phyloP scores from a whole-genome alignment of 2,329 filamentous ascomycete species.

The Trichoderma simmonsii region DNA sequence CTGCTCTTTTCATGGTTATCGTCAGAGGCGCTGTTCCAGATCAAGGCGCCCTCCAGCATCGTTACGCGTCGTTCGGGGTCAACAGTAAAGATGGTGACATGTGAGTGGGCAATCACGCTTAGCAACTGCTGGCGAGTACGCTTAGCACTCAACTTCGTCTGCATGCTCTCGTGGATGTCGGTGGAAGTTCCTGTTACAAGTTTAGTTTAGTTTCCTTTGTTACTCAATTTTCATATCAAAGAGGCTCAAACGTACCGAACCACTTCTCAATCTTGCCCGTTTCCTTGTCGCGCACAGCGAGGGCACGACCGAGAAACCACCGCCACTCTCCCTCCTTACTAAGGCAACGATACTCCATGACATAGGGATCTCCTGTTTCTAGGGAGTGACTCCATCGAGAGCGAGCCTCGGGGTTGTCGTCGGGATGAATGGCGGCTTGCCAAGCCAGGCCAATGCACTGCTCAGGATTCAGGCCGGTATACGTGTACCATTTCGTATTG shows the following conservation, averaged over 20 bases:
- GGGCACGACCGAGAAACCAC: constrained; percentile 73
- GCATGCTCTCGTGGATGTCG: constrained; percentile 72
- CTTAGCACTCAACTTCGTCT: constrained; percentile 63
- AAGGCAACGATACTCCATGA: constrained; percentile 67
- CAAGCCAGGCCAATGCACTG: constrained; percentile 62
- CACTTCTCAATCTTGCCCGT: constrained; percentile 70
- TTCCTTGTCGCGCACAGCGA: constrained; percentile 63
- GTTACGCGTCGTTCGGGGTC: constrained; percentile 60
- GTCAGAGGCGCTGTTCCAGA: constrained; percentile 48
- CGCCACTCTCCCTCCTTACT: constrained; percentile 67
- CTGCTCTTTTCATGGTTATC: constrained; percentile 39
- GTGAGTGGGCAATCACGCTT: constrained; percentile 70
- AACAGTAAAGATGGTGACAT: constrained; percentile 73
- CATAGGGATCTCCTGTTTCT: constrained; percentile 64
- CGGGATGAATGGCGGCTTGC: constrained; percentile 64
- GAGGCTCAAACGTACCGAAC: constrained; percentile 56
- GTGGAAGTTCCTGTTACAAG: constrained; percentile 60
- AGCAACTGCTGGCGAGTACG: constrained; percentile 67
- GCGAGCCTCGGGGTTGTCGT: constrained; percentile 58
- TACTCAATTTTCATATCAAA: background rate
- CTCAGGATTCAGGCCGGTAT: constrained; percentile 64
- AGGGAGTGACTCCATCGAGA: constrained; percentile 61
- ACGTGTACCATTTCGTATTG: constrained; percentile 75
- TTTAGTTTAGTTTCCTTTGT: background rate
- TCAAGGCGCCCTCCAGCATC: constrained; percentile 66